Percentiles rank a stretch among this genome's conserved stretches.
These are phyloP conservation scores for Parsonsia alboflavescens DNA, from an alignment of 257 asterid species.

Conservation along the genomic window DNA sequence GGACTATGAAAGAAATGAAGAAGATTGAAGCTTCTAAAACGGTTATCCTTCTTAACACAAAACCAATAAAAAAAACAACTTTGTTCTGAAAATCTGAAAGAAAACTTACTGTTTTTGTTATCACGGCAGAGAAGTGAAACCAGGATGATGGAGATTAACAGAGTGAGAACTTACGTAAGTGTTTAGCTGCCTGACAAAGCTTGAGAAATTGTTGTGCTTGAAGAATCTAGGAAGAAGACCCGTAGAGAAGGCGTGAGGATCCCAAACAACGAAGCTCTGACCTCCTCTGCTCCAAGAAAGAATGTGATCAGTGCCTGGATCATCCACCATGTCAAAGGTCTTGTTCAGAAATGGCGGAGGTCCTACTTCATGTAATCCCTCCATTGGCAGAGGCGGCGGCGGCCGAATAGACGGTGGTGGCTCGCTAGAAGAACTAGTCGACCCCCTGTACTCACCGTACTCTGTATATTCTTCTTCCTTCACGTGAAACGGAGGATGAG, in stretches of 20 bases:
- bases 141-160: background rate
- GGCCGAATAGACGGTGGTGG: background rate
- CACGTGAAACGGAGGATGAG: conserved; percentile 21
- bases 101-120: too few species aligned
- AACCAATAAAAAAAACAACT: background rate
- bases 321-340: conserved; percentile 87
- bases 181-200: conserved; percentile 88
- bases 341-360: conserved; percentile 86
- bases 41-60: background rate
- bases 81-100: background rate
- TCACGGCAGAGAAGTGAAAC: too few species aligned
- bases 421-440: conserved; percentile 8
- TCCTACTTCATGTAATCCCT: conserved; percentile 69
- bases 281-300: conserved; percentile 88
- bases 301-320: conserved; percentile 34
- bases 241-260: conserved; percentile 59
- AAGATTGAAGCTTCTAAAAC: background rate
- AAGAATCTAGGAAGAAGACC: conserved; percentile 53
- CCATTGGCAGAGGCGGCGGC: conserved; percentile 61
- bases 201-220: conserved; percentile 78
- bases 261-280: conserved; percentile 78
- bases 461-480: conserved; percentile 76
- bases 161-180: conserved; percentile 62
- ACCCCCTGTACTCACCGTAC: conserved; percentile 39
- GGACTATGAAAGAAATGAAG: background rate